Evolutionary conservation across 2,329 filamentous ascomycete genomes (phyloP), one percentile per base, ranked within the genome.

Genomic region (Cucurbitaria berberidis): DNA sequence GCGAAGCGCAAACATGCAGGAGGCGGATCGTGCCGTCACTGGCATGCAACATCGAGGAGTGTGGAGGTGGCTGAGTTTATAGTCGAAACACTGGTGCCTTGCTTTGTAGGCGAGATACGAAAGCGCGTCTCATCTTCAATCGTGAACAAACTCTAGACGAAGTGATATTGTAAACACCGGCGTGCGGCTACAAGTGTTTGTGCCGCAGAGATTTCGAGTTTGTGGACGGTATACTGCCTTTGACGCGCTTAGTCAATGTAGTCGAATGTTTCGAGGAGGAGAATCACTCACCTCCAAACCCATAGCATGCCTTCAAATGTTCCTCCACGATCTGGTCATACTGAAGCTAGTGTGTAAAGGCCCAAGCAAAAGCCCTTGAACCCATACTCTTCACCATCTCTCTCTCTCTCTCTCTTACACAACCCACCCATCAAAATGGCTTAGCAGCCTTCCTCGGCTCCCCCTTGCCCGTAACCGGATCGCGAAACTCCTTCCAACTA

Each of bases 361-460:
- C 9, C 9, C 24, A 26, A 26, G 5, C 9, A 9, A 26, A 26
- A 9, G n/a, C 29, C 8, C 30, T n/a, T 34, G 15, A n/a, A 34
- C 8, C 13, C 4, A 3, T 10, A 13, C 15, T 16, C 3, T 34
- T 5, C 30, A 34, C 30, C 30, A n/a, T 15, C 29, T 34, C 13
- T 34, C 30, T 15, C 5, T 15, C 30, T n/a, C 30, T 5, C n/a
- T n/a, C n/a, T n/a, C n/a, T n/a, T n/a, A n/a, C n/a, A n/a, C n/a
- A n/a, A n/a, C n/a, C n/a, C n/a, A n/a, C n/a, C n/a, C n/a, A n/a
- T 66, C 55, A 74, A 69, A 90, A 90, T 22, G 95, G 95, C 78
- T 96, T 95, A 18, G 95, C 95, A 53, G 97, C 95, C 81, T 99
- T 99, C 74, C 95, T 87, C 62, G 79, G 78, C 82, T 98, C 95